Evolutionary conservation across 2,329 filamentous ascomycete genomes (phyloP), one percentile per base, ranked within the genome.

Genomic region (Fusarium anguioides): DNA sequence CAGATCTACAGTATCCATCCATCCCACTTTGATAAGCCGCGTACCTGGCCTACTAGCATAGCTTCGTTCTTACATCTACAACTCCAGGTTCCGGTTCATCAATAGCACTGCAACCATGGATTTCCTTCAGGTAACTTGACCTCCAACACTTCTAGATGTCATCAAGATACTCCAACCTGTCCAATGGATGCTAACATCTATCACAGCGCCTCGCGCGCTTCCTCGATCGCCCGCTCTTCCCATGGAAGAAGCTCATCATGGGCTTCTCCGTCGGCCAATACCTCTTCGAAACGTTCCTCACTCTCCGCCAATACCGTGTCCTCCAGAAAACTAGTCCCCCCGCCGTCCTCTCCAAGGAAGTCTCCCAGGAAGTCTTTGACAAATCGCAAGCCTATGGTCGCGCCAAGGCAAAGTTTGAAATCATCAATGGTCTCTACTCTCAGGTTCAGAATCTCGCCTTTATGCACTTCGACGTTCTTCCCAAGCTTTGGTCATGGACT

Each of bases 311-410:
- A 79, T 98, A 97, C 79, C 88, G 89, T 70, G 88, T 97, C 55
- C 86, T 98, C 63, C 88, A 95, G 76, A 88, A 89, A 70, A 93
- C 87, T 14, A 91, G 88, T 67, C 89, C 93, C 11, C 96, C 96
- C 59, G 91, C 93, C 80, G 93, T 97, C 46, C 87, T 99, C 57
- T 87, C 93, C 74, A 90, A 92, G 72, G 94, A 98, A 79, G 92
- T 99, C 60, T 90, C 93, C 29, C 89, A 95, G 76, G 89, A 95
- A 75, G 94, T 94, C 58, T 97, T 94, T 77, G 94, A 98, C 81
- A 97, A 97, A 80, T 94, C 91, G 77, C 94, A 97, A 87, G 92
- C 91, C 74, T 99, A 99, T 79, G 94, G 95, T 75, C 92, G 96
- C 74, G 94, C 95, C 76, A 99, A 99, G 83, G 93, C 94, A 68